Base-by-base conservation (phyloP, 805 yeast species). In the Cyberlindnera maclurae region DNA sequence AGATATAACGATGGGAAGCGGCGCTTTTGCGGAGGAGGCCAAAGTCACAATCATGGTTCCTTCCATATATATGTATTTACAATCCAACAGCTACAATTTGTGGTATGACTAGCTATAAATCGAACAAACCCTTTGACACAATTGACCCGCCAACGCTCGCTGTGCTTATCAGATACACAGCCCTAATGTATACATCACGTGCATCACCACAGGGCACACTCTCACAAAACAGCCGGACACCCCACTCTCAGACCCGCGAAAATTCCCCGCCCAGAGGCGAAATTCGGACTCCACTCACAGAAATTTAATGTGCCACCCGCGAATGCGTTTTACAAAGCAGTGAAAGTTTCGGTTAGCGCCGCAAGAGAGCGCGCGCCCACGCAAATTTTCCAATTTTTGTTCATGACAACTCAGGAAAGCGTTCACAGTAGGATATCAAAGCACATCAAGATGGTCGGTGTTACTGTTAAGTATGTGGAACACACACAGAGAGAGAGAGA, bases 391-490 rank as follows among this genome's bases (percentile, higher is more conserved):
- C 37, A 35, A 29, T n/a, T n/a, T 35, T 35, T 35, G 37, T 35
- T 35, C 37, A 35, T 15, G 12, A 20, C 24, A 20, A 20, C 24
- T 20, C 36, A 33, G 12, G 22, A 15, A 31, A 31, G 16, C 11
- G 12, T 20, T n/a, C 31, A 29, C 18, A 31, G 13, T 10, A 33
- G 28, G 12, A 34, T 12, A 34, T 27, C 37, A 26, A 34, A 34
- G 37, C 37, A 34, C 31, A 33, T 26, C 53, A 52, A 74, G 64
- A 87, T 87, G 96, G 83, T 95, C 79, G 95, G 95, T 85, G 89
- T 82, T 80, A 81, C 96, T 77, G 96, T 87, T 71, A 86, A 90
- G 95, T 85, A 84, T 66, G 95, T 83, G 36, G 24, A 10, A 11
- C 31, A 8, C n/a, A 29, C 10, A 18, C 16, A 30, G 3, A 8